These are phyloP conservation scores for Candolleomyces efflorescens DNA, from an alignment of 768 basidiomycete species.

Conservation along the genomic window DNA sequence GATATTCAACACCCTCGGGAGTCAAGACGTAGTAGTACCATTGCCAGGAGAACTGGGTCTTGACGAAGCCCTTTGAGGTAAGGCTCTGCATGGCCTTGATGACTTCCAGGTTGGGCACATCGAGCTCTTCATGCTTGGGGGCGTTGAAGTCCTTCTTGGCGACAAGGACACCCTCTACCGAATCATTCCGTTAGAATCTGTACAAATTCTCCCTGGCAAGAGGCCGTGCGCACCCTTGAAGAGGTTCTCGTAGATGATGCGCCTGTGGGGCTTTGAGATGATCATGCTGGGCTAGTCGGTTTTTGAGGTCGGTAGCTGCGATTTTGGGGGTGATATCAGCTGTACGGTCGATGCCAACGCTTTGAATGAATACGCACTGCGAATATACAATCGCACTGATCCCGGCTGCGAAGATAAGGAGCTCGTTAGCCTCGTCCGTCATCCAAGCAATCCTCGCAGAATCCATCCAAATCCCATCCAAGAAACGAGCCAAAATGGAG, in stretches of 20 bases:
- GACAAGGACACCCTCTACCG: conserved; percentile 94
- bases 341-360: not conserved
- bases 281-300: conserved; percentile 69
- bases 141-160: conserved; percentile 99
- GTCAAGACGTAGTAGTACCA: conserved; percentile 99
- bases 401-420: conserved; percentile 26
- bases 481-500: conserved; percentile 21
- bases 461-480: conserved; percentile 34
- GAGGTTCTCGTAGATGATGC: conserved; percentile 98
- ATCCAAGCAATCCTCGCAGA: conserved; percentile 29
- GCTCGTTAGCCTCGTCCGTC: conserved; percentile 19
- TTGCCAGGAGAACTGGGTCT: conserved; percentile 99
- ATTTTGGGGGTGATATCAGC: not conserved
- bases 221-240: conserved; percentile 80
- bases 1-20: conserved; percentile 94
- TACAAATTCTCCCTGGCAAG: not conserved
- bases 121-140: conserved; percentile 90
- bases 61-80: conserved; percentile 80
- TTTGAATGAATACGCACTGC: conserved; percentile 29
- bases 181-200: not conserved
- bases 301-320: conserved; percentile 31
- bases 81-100: conserved; percentile 71
- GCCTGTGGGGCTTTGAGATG: conserved; percentile 93
- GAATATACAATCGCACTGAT: conserved; percentile 34
- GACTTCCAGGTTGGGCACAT: conserved; percentile 65